These are phyloP conservation scores for Lachnellula occidentalis DNA, from an alignment of 2,329 filamentous ascomycete species.

Conservation along the genomic window DNA sequence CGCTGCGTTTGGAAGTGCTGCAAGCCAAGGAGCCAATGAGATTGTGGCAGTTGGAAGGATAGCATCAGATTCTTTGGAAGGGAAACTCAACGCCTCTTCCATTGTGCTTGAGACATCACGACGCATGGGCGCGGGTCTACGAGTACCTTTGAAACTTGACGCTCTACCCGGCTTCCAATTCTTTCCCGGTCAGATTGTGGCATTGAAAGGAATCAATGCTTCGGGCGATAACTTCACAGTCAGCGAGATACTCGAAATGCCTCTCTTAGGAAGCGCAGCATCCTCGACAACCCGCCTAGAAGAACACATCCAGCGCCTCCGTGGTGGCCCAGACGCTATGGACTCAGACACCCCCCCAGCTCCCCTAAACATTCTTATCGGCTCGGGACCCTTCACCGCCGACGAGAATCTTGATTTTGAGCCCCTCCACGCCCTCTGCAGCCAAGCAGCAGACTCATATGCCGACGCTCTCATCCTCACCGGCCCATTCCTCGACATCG, in stretches of 20 bases:
- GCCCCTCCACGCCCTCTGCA: conserved; percentile 75
- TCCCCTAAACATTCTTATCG: conserved; percentile 72
- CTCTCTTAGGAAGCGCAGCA: conserved; percentile 68
- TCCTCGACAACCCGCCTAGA: conserved; percentile 62
- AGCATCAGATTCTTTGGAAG: conserved; percentile 79
- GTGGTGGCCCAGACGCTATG: conserved; percentile 58
- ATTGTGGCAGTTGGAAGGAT: conserved; percentile 89
- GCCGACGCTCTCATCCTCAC: conserved; percentile 75
- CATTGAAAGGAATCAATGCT: conserved; percentile 78
- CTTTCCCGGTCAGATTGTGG: conserved; percentile 93
- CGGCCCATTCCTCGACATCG: conserved; percentile 86
- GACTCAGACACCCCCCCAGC: conserved; percentile 51
- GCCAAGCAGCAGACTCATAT: conserved; percentile 65
- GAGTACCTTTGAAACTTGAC: conserved; percentile 74
- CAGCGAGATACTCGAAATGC: conserved; percentile 67
- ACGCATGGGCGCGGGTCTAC: conserved; percentile 72
- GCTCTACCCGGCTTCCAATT: conserved; percentile 68
- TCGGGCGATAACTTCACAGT: conserved; percentile 80
- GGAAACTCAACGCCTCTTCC: conserved; percentile 78
- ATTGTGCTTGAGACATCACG: conserved; percentile 85
- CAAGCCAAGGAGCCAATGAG: conserved; percentile 76
- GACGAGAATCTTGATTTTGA: conserved; percentile 91
- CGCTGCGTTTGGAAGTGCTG: conserved; percentile 79
- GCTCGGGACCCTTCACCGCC: conserved; percentile 83
- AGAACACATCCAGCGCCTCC: conserved; percentile 62